A percentile compares a stretch with the other conserved stretches of the same genome.
phyloP scores from a whole-genome alignment of 164 flowering plant genomes.

The Stephania yunnanensis region DNA sequence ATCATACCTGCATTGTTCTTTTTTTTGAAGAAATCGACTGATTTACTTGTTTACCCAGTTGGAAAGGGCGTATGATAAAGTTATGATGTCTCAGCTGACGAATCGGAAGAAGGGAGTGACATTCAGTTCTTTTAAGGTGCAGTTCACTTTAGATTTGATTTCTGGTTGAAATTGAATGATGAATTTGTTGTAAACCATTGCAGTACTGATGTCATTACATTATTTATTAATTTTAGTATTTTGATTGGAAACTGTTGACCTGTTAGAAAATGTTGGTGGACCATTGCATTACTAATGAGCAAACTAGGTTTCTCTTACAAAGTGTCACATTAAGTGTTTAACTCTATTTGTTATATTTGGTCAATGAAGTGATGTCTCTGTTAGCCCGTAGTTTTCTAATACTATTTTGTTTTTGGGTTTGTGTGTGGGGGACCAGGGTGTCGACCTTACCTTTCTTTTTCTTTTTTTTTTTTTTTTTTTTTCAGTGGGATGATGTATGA shows the following conservation, averaged over 20 bases:
- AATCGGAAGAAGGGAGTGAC: slow-evolving; percentile 84
- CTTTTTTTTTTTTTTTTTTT: neutral
- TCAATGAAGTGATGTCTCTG: neutral
- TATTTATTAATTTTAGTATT: neutral
- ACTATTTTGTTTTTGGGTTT: neutral
- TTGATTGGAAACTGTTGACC: neutral
- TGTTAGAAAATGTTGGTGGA: neutral
- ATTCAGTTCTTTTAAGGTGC: slow-evolving; percentile 79
- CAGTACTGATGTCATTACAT: neutral
- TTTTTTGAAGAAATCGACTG: neutral
- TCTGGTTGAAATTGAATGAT: neutral
- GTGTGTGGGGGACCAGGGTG: neutral
- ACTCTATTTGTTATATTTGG: neutral
- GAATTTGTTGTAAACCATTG: neutral
- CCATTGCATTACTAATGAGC: neutral
- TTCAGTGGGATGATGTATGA: neutral
- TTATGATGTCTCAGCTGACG: slow-evolving; percentile 79
- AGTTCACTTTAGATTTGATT: neutral
- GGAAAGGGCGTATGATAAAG: slow-evolving; percentile 87
- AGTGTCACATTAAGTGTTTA: neutral
- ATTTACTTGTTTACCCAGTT: slow-evolving; percentile 39
- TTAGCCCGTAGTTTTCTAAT: neutral
- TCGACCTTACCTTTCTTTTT: no score
- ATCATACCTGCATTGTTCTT: neutral
- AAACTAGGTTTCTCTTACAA: neutral